Base-by-base conservation (phyloP, 176 grass and related monocot genomes). In the Phyllostachys edulis region DNA sequence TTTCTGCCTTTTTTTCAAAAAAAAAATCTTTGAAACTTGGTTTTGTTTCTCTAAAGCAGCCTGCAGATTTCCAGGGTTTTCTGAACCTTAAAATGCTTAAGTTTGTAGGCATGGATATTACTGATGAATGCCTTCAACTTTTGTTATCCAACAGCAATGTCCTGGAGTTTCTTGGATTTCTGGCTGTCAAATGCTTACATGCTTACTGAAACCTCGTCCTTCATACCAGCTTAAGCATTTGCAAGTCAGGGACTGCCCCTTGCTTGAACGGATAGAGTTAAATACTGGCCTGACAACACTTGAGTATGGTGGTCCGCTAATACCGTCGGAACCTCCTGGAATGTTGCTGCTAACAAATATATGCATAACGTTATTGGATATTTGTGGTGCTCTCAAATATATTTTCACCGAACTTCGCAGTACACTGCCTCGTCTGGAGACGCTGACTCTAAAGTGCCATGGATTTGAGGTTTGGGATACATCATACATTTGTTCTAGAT, bases 141-240 rank as follows among this genome's bases (percentile, higher is more conserved):
- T 18, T 84, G 8, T 27, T 67, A 42, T 40, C 4, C 5, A 42
- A 26, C 45, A 67, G 71, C 46, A 38, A 26, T 38, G 45, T 41
- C 40, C 52, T 84, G 46, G 71, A 56, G 81, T 54, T 64, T n/a
- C 17, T 84, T 51, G 42, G 68, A 26, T 84, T 24, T 61, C 21
- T 27, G 2, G 5, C 3, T 65, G 59, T 76, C 12, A 12, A 52
- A 41, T n/a, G 14, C 45, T 76, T 41, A 55, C 59, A 54, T 7
- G 14, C 4, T 1, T 84, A 26, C 8, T 2, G 3, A 42, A n/a
- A 41, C 21, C 46, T 21, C 14, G 41, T 55, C 71, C 4, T 52
- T 66, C 21, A 37, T 26, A 40, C 16, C 15, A 14, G 20, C 49
- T 84, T 17, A 67, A 75, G 32, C 44, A 65, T 52, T 66, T 84